Conservation (phyloP, 1,284 basidiomycete genomes). For the Lentinus polychrous region DNA sequence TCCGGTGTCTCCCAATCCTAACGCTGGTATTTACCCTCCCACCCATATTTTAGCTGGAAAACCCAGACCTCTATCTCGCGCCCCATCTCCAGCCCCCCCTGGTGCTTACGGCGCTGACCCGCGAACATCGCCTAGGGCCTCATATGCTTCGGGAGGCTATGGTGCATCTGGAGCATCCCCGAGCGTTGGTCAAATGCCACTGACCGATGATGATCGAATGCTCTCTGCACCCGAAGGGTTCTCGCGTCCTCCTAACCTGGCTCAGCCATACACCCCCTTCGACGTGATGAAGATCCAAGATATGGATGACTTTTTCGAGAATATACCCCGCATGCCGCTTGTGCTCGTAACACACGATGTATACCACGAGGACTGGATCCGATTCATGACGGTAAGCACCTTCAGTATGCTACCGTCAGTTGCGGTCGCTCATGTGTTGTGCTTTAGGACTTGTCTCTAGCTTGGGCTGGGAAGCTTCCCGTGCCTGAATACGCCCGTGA, state of each 20-base stretch:
- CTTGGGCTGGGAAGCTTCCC: conserved; percentile 68
- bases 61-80: conserved; percentile 18
- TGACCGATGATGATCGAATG: conserved; percentile 33
- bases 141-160: neutral
- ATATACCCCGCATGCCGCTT: conserved; percentile 60
- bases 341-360: conserved; percentile 73
- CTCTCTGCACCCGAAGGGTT: conserved; percentile 64
- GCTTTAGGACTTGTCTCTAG: conserved; percentile 56
- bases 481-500: conserved; percentile 41
- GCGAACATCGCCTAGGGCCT: neutral
- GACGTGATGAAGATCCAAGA: conserved; percentile 62
- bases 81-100: conserved; percentile 18
- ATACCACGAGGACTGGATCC: conserved; percentile 67
- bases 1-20: conserved; percentile 12
- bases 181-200: conserved; percentile 14
- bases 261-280: conserved; percentile 63
- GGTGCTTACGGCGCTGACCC: neutral
- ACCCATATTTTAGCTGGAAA: conserved; percentile 22
- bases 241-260: conserved; percentile 58
- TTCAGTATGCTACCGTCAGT: neutral
- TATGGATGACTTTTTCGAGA: conserved; percentile 64
- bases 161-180: conserved; percentile 15
- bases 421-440: conserved; percentile 4
- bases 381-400: conserved; percentile 62
- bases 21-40: conserved; percentile 16